Evolutionary conservation across 163 green algal genomes (phyloP).

Genomic region (Coccomyxa subellipsoidea): DNA sequence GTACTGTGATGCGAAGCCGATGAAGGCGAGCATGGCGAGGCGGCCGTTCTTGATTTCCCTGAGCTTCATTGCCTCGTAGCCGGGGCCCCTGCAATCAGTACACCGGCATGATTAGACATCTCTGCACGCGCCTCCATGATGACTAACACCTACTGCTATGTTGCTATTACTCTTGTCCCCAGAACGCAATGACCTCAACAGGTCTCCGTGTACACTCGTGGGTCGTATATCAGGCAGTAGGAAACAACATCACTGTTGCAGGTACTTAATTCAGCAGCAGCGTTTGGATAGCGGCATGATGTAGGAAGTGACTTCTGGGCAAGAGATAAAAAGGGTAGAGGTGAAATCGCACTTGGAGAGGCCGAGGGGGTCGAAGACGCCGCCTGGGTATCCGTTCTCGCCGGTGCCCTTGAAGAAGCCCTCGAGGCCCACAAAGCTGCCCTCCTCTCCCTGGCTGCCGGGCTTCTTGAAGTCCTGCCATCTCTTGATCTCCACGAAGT

Average conservation of each 20-base stretch:
- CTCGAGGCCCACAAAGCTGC: conserved; percentile 74
- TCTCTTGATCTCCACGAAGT: conserved; percentile 88
- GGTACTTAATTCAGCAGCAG: too few relatives aligned
- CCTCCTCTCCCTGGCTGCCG: conserved; percentile 50
- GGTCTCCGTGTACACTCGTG: too few relatives aligned
- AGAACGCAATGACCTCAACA: too few relatives aligned
- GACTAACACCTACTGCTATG: too few relatives aligned
- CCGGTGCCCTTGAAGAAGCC: conserved; percentile 50
- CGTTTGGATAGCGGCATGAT: too few relatives aligned
- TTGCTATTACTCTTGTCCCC: too few relatives aligned
- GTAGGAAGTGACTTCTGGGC: too few relatives aligned
- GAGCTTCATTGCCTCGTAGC: conserved; percentile 70
- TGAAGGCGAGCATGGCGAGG: conserved; percentile 37
- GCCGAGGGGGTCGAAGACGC: conserved; percentile 72
- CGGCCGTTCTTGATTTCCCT: conserved; percentile 93
- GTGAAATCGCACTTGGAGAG: conserved; percentile 25
- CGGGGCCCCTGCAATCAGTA: conserved; percentile 9
- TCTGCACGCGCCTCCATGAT: too few relatives aligned
- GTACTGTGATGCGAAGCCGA: conserved; percentile 52
- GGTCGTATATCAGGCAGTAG: too few relatives aligned
- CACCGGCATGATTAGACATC: too few relatives aligned
- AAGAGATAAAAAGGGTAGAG: not conserved
- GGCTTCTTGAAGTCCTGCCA: conserved; percentile 59
- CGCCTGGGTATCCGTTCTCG: conserved; percentile 69
- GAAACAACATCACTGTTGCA: too few relatives aligned